phyloP scores from a whole-genome alignment of 2,329 filamentous ascomycete species.

The Didymella exigua region DNA sequence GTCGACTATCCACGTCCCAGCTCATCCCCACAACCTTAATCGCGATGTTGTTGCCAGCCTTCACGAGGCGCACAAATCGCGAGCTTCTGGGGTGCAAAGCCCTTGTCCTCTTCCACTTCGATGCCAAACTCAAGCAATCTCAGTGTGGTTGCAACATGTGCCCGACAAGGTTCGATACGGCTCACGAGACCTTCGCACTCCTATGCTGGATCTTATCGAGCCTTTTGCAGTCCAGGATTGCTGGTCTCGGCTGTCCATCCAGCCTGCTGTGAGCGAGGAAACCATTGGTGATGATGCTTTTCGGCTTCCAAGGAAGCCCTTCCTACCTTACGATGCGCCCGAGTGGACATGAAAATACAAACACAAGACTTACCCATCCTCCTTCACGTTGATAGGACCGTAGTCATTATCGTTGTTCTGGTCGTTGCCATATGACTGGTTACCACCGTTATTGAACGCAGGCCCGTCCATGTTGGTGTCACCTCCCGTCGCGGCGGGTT shows the following conservation, averaged over 20 bases:
- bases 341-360: conserved; percentile 16
- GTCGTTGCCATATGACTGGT: conserved; percentile 39
- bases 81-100: conserved; percentile 9
- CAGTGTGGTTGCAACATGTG: conserved; percentile 1
- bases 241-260: not conserved
- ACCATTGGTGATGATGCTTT: not conserved
- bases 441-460: conserved; percentile 36
- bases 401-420: conserved; percentile 51
- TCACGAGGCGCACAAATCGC: conserved; percentile 5
- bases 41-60: conserved; percentile 29
- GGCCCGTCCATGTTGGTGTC: conserved; percentile 42
- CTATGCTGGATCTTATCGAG: not conserved
- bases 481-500: conserved; percentile 25
- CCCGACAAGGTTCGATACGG: not conserved
- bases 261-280: not conserved
- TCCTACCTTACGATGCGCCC: conserved; percentile 36
- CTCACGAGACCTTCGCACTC: conserved; percentile 1
- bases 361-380: conserved; percentile 78
- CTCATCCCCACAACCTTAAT: conserved; percentile 33
- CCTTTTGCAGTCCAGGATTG: conserved; percentile 4
- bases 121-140: conserved; percentile 14
- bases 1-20: conserved; percentile 40
- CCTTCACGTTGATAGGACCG: conserved; percentile 73
- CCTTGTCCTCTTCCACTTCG: conserved; percentile 20
- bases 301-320: conserved; percentile 1